Conservation (phyloP, 2,329 filamentous ascomycete species). For the Scedosporium apiospermum region DNA sequence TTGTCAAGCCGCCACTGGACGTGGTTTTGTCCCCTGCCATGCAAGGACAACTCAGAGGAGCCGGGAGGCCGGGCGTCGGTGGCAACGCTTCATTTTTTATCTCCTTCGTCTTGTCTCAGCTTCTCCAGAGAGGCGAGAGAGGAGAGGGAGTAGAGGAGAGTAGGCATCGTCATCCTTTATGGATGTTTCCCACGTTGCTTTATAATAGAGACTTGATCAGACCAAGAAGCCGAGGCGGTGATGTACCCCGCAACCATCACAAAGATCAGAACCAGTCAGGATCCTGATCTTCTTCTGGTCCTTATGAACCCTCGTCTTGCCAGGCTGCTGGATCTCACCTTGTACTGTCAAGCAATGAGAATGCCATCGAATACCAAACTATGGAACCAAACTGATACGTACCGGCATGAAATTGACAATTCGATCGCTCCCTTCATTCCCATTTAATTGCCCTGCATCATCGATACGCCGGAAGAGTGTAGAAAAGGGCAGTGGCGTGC, state of each 20-base stretch:
- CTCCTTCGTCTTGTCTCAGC: neutral
- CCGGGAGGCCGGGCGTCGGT: neutral
- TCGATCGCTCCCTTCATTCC: neutral
- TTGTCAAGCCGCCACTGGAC: neutral
- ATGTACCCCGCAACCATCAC: too few species aligned
- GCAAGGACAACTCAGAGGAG: constrained; percentile 6
- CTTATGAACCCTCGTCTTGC: neutral
- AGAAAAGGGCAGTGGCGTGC: neutral
- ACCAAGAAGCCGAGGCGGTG: too few species aligned
- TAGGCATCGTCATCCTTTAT: too few species aligned
- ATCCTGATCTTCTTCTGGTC: too few species aligned
- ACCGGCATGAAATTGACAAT: too few species aligned
- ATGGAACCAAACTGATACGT: neutral
- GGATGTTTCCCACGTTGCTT: too few species aligned
- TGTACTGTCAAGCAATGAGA: too few species aligned
- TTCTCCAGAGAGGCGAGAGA: neutral
- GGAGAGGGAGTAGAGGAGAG: neutral
- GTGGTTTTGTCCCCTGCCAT: constrained; percentile 1
- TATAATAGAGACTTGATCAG: too few species aligned
- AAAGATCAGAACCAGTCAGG: too few species aligned
- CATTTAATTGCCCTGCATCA: neutral
- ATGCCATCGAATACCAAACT: neutral
- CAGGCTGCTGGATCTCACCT: neutral
- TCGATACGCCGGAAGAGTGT: neutral
- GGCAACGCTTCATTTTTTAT: neutral